Evolutionary conservation across 768 basidiomycete genomes (phyloP).

Genomic region (Boletus rubescentipes): DNA sequence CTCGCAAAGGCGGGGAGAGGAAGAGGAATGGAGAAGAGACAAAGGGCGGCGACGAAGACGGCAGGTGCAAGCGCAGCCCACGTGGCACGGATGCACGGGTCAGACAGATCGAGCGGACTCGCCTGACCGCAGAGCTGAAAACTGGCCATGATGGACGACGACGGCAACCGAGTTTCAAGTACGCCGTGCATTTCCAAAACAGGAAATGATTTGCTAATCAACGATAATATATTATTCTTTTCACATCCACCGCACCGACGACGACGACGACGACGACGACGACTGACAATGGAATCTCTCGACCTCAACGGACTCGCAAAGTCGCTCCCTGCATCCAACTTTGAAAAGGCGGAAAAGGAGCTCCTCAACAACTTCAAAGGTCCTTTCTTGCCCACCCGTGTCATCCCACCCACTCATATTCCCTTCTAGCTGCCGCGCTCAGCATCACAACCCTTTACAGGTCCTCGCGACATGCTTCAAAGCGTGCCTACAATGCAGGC

Average conservation of each 20-base stretch:
- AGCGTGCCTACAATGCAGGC: conserved; percentile 77
- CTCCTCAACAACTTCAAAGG: conserved; percentile 82
- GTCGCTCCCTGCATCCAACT: conserved; percentile 66
- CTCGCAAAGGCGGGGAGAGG: conserved; percentile 23
- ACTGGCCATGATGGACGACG: conserved; percentile 6
- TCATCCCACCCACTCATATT: conserved; percentile 18
- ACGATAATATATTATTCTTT: background rate
- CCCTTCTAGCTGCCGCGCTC: conserved; percentile 65
- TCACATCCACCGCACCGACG: background rate
- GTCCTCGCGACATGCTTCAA: conserved; percentile 73
- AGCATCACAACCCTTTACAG: conserved; percentile 85
- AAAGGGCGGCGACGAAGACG: conserved; percentile 44
- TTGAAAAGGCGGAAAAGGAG: conserved; percentile 79
- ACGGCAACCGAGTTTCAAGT: no score
- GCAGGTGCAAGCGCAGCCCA: conserved; percentile 54
- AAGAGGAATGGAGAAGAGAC: conserved; percentile 36
- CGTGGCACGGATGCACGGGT: conserved; percentile 47
- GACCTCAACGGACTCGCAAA: conserved; percentile 77
- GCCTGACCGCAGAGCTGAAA: conserved; percentile 14
- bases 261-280: conserved; percentile 13
- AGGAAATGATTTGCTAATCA: conserved; percentile 3
- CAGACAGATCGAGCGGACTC: conserved; percentile 38
- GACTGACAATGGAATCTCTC: conserved; percentile 76
- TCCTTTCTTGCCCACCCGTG: conserved; percentile 24
- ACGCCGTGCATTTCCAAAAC: background rate